Conservation (phyloP, 306 rosid genomes). For the Medicago ruthenica region DNA sequence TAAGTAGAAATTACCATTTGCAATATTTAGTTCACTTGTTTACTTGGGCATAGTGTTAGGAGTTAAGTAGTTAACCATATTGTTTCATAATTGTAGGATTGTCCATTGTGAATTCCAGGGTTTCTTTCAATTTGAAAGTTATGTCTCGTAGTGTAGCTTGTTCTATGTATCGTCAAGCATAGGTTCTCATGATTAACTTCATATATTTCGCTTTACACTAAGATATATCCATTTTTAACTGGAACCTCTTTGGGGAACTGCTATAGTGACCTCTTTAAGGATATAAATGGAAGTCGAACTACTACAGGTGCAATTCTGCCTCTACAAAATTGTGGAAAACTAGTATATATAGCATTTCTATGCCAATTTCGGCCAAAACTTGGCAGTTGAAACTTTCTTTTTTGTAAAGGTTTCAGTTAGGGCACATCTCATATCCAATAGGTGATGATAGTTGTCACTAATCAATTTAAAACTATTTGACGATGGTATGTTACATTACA, state of each 20-base stretch:
- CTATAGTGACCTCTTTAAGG: not conserved
- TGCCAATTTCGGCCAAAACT: not conserved
- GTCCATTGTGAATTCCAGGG: not conserved
- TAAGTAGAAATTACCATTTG: constrained; percentile 16
- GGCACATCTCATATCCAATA: constrained; percentile 23
- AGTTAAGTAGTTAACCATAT: not conserved
- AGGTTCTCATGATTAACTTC: constrained; percentile 9
- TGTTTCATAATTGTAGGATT: not conserved
- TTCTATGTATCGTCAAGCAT: not conserved
- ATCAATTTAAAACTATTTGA: constrained; percentile 27
- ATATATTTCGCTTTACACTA: constrained; percentile 6
- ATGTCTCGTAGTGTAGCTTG: not conserved
- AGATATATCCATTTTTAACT: constrained; percentile 3
- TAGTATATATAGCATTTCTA: not conserved
- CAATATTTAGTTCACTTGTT: constrained; percentile 18
- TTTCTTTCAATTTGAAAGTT: not conserved
- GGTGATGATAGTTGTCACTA: constrained; percentile 27
- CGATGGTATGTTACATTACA: constrained; percentile 18
- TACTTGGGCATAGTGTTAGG: constrained; percentile 13
- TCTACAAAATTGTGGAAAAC: not conserved
- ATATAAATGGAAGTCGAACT: too few species aligned
- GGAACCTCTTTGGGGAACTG: not conserved
- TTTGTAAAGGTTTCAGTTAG: constrained; percentile 3
- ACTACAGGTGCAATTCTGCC: not conserved
- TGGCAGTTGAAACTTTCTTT: constrained; percentile 1